Conservation (phyloP, 768 basidiomycete species). For the Rhodotorula graminis region DNA sequence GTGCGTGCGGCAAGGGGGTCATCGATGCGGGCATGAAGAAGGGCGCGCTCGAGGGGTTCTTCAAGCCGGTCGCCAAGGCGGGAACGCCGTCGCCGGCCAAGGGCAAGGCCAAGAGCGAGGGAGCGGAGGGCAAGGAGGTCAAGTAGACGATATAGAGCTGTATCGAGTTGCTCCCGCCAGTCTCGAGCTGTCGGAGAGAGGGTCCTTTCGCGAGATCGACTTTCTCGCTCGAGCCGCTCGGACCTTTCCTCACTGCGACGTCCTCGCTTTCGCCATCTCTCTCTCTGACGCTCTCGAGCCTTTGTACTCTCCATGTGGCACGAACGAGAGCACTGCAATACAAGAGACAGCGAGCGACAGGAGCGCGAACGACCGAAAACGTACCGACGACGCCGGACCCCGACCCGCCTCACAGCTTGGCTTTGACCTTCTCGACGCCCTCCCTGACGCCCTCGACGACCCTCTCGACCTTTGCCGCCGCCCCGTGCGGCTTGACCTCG, state of each 20-base stretch:
- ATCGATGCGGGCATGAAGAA: slow-evolving; percentile 27
- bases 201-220: too few relatives aligned
- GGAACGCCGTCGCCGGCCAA: not conserved
- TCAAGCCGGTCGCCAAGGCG: slow-evolving; percentile 5
- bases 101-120: not conserved
- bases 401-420: slow-evolving; percentile 8
- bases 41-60: slow-evolving; percentile 28
- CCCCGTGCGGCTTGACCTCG: not conserved
- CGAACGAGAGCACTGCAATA: not conserved
- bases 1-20: not conserved
- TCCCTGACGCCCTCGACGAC: not conserved
- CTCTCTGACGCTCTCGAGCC: too few relatives aligned
- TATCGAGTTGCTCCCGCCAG: too few relatives aligned
- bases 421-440: not conserved
- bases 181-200: too few relatives aligned
- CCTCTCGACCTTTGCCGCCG: not conserved
- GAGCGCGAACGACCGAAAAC: not conserved
- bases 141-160: not conserved
- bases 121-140: not conserved
- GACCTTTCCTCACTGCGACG: too few relatives aligned
- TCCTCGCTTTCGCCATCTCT: too few relatives aligned
- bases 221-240: too few relatives aligned
- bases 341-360: not conserved
- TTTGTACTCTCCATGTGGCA: too few relatives aligned
- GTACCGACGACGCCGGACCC: not conserved